Conservation (phyloP, 2,329 filamentous ascomycete genomes). For the Hymenoscyphus repandus region DNA sequence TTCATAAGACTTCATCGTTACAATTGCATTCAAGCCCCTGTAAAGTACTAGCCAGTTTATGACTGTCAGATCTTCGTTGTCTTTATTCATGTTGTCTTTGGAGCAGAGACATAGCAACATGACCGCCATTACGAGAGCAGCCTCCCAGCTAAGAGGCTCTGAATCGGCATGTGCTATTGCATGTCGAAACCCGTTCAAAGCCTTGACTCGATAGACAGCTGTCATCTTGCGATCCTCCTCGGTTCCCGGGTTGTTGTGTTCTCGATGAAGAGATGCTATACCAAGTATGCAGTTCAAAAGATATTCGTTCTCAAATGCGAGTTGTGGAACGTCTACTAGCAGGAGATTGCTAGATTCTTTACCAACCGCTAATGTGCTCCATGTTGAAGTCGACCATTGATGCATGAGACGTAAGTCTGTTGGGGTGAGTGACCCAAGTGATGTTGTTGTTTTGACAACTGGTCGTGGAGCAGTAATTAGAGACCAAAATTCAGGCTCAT, state of each 20-base stretch:
- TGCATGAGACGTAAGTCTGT: constrained; percentile 26
- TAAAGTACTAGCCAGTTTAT: constrained; percentile 26
- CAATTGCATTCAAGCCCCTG: constrained; percentile 17
- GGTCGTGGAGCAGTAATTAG: constrained; percentile 10
- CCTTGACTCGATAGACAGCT: constrained; percentile 21
- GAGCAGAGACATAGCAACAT: constrained; percentile 24
- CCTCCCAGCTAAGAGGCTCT: constrained; percentile 21
- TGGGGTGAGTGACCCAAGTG: constrained; percentile 14
- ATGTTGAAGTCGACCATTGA: constrained; percentile 25
- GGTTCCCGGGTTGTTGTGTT: constrained; percentile 15
- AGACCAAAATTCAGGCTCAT: constrained; percentile 4
- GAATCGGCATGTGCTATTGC: constrained; percentile 14
- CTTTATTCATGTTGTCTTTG: constrained; percentile 7
- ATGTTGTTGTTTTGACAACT: constrained; percentile 11
- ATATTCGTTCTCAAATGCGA: constrained; percentile 28
- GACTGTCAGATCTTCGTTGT: constrained; percentile 19
- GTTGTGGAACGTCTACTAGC: constrained; percentile 20
- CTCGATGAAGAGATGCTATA: constrained; percentile 25
- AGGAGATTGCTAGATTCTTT: constrained; percentile 13
- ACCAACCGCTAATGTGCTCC: constrained; percentile 15
- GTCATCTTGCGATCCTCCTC: constrained; percentile 15
- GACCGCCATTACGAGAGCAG: constrained; percentile 24
- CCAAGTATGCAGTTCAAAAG: constrained; percentile 26
- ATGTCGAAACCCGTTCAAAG: constrained; percentile 22
- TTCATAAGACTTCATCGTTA: constrained; percentile 8